These are phyloP conservation scores for Colletotrichum euphorbiae DNA, from an alignment of 2,329 filamentous ascomycete species.

Conservation along the genomic window DNA sequence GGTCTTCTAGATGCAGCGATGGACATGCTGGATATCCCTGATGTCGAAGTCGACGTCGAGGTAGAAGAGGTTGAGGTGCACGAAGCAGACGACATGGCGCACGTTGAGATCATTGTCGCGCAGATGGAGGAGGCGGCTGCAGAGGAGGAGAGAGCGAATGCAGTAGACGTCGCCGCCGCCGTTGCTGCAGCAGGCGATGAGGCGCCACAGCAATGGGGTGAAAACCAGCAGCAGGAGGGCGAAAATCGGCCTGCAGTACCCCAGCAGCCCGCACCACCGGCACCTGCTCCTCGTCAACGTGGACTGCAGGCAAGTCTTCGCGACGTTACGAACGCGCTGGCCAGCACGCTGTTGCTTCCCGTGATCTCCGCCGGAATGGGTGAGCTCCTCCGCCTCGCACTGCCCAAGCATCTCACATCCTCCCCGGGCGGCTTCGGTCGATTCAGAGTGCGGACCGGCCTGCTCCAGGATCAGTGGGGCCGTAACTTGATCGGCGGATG, in stretches of 20 bases:
- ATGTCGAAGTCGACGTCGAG: constrained; percentile 43
- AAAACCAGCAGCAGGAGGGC: constrained; percentile 17
- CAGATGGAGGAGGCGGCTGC: constrained; percentile 53
- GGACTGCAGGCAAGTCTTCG: constrained; percentile 53
- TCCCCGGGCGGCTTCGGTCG: constrained; percentile 45
- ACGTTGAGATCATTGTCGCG: constrained; percentile 27
- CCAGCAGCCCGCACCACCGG: constrained; percentile 38
- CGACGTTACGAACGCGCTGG: constrained; percentile 61
- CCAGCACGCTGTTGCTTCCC: constrained; percentile 78
- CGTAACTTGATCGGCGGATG: constrained; percentile 90
- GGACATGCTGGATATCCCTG: constrained; percentile 40
- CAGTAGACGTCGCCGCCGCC: background rate
- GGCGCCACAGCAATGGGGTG: constrained; percentile 1
- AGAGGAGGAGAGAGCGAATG: constrained; percentile 36
- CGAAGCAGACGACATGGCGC: constrained; percentile 52
- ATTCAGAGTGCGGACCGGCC: constrained; percentile 60
- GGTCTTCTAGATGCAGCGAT: constrained; percentile 43
- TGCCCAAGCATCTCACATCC: constrained; percentile 77
- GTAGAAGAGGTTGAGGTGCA: constrained; percentile 41
- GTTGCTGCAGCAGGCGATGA: constrained; percentile 48
- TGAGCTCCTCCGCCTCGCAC: constrained; percentile 73
- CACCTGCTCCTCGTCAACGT: constrained; percentile 42
- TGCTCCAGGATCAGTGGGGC: constrained; percentile 89
- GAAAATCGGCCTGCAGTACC: background rate
- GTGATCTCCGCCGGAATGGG: constrained; percentile 83